These are phyloP conservation scores for Penicillium robsamsonii DNA, from an alignment of 495 filamentous ascomycete genomes.

Conservation along the genomic window DNA sequence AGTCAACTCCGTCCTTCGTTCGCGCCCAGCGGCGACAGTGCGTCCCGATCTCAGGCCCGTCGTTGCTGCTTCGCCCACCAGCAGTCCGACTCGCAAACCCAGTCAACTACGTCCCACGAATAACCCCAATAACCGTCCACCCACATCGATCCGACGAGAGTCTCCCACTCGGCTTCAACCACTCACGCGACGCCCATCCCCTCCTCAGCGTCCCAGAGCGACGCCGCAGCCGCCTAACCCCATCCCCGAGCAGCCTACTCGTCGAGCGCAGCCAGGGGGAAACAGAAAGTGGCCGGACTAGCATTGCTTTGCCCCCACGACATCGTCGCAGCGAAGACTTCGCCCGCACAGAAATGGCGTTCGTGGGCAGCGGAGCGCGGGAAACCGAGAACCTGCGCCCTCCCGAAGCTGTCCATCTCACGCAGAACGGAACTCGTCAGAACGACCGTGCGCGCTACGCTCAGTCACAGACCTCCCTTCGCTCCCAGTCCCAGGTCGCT, in stretches of 20 bases:
- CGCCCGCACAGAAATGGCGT: slow-evolving; percentile 40
- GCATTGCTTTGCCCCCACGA: slow-evolving; percentile 65
- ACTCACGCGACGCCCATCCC: slow-evolving; percentile 58
- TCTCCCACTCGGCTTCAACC: slow-evolving; percentile 29
- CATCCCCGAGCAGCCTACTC: slow-evolving; percentile 58
- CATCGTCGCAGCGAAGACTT: slow-evolving; percentile 39
- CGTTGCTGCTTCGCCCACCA: slow-evolving; percentile 36
- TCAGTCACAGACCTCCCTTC: slow-evolving; percentile 41
- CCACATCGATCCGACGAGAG: slow-evolving; percentile 40
- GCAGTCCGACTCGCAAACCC: slow-evolving; percentile 47
- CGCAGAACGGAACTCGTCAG: slow-evolving; percentile 26
- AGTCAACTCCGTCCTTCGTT: slow-evolving; percentile 28
- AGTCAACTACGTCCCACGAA: slow-evolving; percentile 50
- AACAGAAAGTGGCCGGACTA: slow-evolving; percentile 58
- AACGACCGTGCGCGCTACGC: slow-evolving; percentile 36
- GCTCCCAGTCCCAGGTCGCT: slow-evolving; percentile 43
- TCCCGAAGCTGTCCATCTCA: slow-evolving; percentile 34
- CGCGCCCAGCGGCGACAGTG: slow-evolving; percentile 30
- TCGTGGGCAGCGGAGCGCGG: slow-evolving; percentile 33
- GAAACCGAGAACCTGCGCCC: slow-evolving; percentile 33
- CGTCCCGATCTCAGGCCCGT: slow-evolving; percentile 26
- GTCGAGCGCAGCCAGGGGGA: slow-evolving; percentile 60
- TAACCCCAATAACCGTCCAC: slow-evolving; percentile 39
- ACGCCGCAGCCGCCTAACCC: slow-evolving; percentile 54
- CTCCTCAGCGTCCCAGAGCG: slow-evolving; percentile 68